Evolutionary conservation across 2,329 filamentous ascomycete species (phyloP).

Genomic region (Cladophialophora immunda): DNA sequence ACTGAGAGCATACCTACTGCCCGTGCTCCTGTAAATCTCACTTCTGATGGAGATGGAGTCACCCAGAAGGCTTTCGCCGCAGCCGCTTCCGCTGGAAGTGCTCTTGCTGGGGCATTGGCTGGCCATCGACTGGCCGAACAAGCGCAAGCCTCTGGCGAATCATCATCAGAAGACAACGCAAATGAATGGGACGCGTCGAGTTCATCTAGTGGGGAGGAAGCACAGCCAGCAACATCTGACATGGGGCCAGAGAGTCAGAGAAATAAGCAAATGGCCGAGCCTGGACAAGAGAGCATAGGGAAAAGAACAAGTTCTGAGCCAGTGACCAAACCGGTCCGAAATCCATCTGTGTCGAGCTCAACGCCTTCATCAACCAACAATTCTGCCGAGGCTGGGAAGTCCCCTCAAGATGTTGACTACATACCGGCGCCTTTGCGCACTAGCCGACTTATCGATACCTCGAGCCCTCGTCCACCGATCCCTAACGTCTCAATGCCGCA

Average conservation of each 20-base stretch:
- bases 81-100: conserved; percentile 57
- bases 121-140: conserved; percentile 45
- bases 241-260: conserved; percentile 1
- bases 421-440: conserved; percentile 41
- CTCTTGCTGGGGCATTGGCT: conserved; percentile 58
- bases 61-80: conserved; percentile 49
- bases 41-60: conserved; percentile 21
- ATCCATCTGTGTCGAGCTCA: conserved; percentile 12
- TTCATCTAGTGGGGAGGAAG: conserved; percentile 51
- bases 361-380: conserved; percentile 11
- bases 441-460: conserved; percentile 24
- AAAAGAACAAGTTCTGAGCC: neutral
- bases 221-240: conserved; percentile 52
- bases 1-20: conserved; percentile 39
- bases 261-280: neutral
- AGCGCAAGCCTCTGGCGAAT: conserved; percentile 31
- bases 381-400: conserved; percentile 17
- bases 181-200: conserved; percentile 43
- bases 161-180: conserved; percentile 41
- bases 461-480: conserved; percentile 45
- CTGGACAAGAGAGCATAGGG: neutral
- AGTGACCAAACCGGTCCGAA: neutral
- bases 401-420: conserved; percentile 37
- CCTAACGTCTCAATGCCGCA: conserved; percentile 47
- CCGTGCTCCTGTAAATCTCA: conserved; percentile 24